phyloP scores from a whole-genome alignment of 352 stramenopile genomes.

The Phytophthora cryptogea region DNA sequence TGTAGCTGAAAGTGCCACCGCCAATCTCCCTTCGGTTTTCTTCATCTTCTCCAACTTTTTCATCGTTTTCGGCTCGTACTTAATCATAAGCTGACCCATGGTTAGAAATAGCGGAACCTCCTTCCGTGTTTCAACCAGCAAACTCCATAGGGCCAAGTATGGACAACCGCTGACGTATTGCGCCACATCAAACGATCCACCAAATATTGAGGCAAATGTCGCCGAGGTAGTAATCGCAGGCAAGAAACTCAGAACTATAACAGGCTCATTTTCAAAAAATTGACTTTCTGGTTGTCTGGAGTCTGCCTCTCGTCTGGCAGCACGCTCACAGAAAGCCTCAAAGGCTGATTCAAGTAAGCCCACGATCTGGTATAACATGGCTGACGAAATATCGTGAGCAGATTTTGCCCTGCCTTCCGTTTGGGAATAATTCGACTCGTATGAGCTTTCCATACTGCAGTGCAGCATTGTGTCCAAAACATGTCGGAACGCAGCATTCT shows the following conservation, averaged over 20 bases:
- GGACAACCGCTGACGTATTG: conserved; percentile 75
- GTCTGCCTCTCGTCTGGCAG: conserved; percentile 39
- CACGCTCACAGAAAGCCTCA: conserved; percentile 37
- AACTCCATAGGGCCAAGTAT: conserved; percentile 62
- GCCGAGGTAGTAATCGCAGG: conserved; percentile 44
- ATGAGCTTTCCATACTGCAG: conserved; percentile 60
- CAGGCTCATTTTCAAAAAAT: conserved; percentile 37
- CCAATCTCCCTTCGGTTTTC: conserved; percentile 61
- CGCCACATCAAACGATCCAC: conserved; percentile 55
- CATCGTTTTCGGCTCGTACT: conserved; percentile 78
- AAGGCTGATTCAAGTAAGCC: conserved; percentile 43
- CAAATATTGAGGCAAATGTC: conserved; percentile 71
- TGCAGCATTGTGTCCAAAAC: conserved; percentile 69
- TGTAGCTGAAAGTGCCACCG: conserved; percentile 42
- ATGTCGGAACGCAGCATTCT: conserved; percentile 70
- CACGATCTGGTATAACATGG: conserved; percentile 48
- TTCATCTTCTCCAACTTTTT: conserved; percentile 84
- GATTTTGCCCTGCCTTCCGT: neutral
- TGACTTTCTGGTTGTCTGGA: conserved; percentile 36
- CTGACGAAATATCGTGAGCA: neutral
- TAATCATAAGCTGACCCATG: conserved; percentile 72
- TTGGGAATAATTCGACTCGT: conserved; percentile 8
- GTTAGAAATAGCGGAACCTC: conserved; percentile 69
- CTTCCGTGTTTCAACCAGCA: conserved; percentile 79
- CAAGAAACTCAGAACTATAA: conserved; percentile 69